Percentiles rank a stretch among this genome's conserved stretches.
These are phyloP conservation scores for Plasmodium inui DNA, from an alignment of 169 alveolate species.

Conservation along the genomic window DNA sequence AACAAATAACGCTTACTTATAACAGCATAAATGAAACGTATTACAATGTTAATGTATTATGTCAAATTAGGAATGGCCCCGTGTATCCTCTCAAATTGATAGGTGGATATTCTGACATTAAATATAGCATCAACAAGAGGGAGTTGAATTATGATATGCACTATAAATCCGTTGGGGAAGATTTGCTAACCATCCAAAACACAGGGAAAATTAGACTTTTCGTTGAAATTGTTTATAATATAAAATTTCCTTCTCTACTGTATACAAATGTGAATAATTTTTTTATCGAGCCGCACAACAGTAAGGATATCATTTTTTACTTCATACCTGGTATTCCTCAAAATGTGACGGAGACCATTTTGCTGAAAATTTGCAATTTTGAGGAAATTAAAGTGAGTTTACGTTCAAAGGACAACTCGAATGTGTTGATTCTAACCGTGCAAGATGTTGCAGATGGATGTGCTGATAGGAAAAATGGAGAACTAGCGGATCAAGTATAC, in stretches of 20 bases:
- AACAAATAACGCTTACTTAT: slow-evolving; percentile 45
- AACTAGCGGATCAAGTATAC: neutral
- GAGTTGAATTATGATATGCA: slow-evolving; percentile 28
- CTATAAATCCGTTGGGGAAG: slow-evolving; percentile 53
- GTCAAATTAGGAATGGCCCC: slow-evolving; percentile 65
- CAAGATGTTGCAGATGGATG: neutral
- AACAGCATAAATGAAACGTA: slow-evolving; percentile 66
- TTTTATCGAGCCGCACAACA: slow-evolving; percentile 65
- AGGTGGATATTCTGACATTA: slow-evolving; percentile 71
- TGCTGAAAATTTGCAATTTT: slow-evolving; percentile 67
- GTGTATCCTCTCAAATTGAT: slow-evolving; percentile 37
- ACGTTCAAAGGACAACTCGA: slow-evolving; percentile 6
- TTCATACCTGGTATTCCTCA: slow-evolving; percentile 50
- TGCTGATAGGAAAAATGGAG: neutral
- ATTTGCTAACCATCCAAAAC: slow-evolving; percentile 54
- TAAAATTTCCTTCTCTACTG: slow-evolving; percentile 61
- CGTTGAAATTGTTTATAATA: slow-evolving; percentile 44
- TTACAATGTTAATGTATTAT: slow-evolving; percentile 39
- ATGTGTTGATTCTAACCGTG: slow-evolving; percentile 25
- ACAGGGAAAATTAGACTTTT: slow-evolving; percentile 62
- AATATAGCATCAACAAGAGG: slow-evolving; percentile 40
- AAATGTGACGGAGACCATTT: slow-evolving; percentile 23
- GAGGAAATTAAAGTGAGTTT: slow-evolving; percentile 56
- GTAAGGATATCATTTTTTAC: slow-evolving; percentile 61
- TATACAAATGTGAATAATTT: slow-evolving; percentile 66